Evolutionary conservation across 495 filamentous ascomycete genomes (phyloP), one percentile per base, ranked within the genome.

Genomic region (Hypoxylon lienhwacheense): DNA sequence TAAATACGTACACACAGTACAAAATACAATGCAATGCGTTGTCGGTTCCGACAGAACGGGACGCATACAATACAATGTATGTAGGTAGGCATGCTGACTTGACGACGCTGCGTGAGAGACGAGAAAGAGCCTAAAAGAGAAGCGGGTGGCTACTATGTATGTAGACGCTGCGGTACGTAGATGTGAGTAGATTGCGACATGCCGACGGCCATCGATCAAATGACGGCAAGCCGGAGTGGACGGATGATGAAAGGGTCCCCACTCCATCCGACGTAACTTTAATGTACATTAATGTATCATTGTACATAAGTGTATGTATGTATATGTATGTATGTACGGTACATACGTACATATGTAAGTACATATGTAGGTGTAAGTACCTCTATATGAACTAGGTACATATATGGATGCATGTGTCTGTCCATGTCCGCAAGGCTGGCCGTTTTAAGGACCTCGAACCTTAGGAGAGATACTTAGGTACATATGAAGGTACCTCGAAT

Each of bases 121-220:
- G 42, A 43, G 47, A 42, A 55, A 26, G 37, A 55, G 42, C 58
- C 52, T 8, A 61, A 56, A 53, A 25, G 52, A 52, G 52, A 61
- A 61, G 52, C 58, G 58, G 58, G 52, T 61, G 46, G 51, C 51
- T 55, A n/a, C n/a, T n/a, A n/a, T n/a, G n/a, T n/a, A n/a, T n/a
- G n/a, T n/a, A 26, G 47, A 44, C 32, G 47, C 11, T 48, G 47
- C 47, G 48, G 36, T 20, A 41, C 35, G n/a, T n/a, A n/a, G 29
- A 33, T 44, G 53, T 31, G 12, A 55, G 53, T 47, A 61, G 47
- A 61, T 61, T 61, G 47, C 53, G 47, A 61, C 58, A 56, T 56
- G 52, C 52, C 58, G 52, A 56, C 58, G 47, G 58, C 36, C 32
- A 44, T 55, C 24, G 47, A 53, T 44, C 58, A 61, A 52, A 53